Base-by-base conservation (phyloP, 2,329 filamentous ascomycete genomes). In the Paecilomyces variotii region DNA sequence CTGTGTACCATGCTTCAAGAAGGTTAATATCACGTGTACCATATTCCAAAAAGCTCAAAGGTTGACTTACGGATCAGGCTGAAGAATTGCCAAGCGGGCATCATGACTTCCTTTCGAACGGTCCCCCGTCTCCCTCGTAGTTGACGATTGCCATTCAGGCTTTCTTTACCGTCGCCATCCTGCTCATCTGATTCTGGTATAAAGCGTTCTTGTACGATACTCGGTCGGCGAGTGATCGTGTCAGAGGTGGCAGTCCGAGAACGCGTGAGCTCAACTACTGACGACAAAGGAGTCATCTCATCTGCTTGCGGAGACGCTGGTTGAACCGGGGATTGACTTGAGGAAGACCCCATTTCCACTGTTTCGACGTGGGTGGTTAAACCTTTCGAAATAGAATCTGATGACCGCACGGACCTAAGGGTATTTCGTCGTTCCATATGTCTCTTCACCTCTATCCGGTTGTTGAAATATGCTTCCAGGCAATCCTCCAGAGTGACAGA, bases 81-180 rank as follows among this genome's bases (percentile, higher is more conserved):
- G 76, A 97, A 97, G 69, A 97, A 96, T 68, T 97, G 93, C 91
- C 92, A 97, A 1, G 94, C 94, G 39, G 93, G 93, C 79, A 97
- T 96, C 59, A 93, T 87, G 12, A 97, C 89, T 67, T 96, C 92
- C 69, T 93, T 96, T 63, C 82, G 74, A 55, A 81, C 73, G 34
- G 77, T 79, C 45, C 75, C 75, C 57, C 66, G 73, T 12, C 72
- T 69, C 6, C 64, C 60, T 39, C 70, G 66, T 4, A 62, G 61
- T 24, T 64, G 61, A 39, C 66, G 63, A 12, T 65, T 71, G 63
- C 68, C 72, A 70, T 63, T 65, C 65, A 59, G 64, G 65, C 63
- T 63, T 54, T 52, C 60, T 67, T 68, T 68, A 53, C 66, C 70
- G 56, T 68, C 60, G 59, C 74, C 71, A 56, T 76, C 75, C 45